Base-by-base conservation (phyloP, 371 early-diverging fungal genomes). In the Mucor irregularis region DNA sequence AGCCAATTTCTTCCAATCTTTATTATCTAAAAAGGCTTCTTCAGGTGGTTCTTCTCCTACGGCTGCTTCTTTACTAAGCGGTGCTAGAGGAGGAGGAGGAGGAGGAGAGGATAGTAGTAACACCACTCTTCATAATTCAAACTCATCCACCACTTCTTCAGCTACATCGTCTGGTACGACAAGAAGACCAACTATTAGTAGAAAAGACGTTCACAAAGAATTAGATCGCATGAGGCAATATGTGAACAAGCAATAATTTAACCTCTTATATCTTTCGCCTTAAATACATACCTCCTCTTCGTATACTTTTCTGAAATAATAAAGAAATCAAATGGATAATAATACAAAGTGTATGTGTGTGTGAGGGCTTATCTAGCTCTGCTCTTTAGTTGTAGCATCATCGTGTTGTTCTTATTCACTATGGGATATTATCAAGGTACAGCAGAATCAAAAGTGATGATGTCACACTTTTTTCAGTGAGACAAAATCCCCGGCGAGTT, bases 1-100 rank as follows among this genome's bases (percentile, higher is more conserved):
- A 40, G 85, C 88, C n/a, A 88, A 87, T 64, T 95, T 94, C 64
- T 95, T 94, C 84, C 88, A 91, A 68, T 87, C 87, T 6, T 76
- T 95, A 45, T 76, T 95, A 34, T 83, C 70, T 29, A 90, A 91
- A 53, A 90, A 89, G 51, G 59, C 73, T 3, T 60, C 68, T 7
- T 44, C 45, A 17, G 54, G 44, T 25, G 57, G 53, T 14, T 38
- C 68, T 16, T 57, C 64, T 14, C 56, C 69, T 21, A 37, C 50
- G 16, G 30, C 64, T 11, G 53, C 55, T 14, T 50, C 56, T 14
- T 22, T 60, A 30, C 19, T 49, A 35, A 54, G 59, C 21, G 58
- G 47, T 33, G 9, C 30, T 9, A 44, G 28, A 26, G 34, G 40
- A 6, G 53, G 42, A 29, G 53, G 42, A 19, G 39, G 24, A 0